Base-by-base conservation (phyloP, 2,329 filamentous ascomycete species). In the Diaporthe humulicola region DNA sequence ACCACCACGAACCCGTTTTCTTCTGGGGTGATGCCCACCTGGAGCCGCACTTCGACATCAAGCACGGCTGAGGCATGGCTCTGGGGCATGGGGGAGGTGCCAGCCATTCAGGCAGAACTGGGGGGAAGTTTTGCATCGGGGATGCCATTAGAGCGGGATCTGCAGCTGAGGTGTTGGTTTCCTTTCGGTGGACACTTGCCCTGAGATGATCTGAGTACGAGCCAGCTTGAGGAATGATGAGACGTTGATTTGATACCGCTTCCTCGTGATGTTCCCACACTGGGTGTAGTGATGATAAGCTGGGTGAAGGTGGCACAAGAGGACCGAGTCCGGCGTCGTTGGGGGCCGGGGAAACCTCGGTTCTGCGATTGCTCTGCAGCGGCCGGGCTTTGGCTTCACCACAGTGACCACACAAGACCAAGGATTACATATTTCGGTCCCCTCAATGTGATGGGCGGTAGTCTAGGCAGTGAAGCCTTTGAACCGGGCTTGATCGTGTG, bases 1-100 rank as follows among this genome's bases (percentile, higher is more conserved):
- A 73, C 38, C 70, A 73, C 28, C 60, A 52, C n/a, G 58, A 75
- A 22, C 36, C 70, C 22, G 48, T 71, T 40, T 71, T 76, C 57
- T 73, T 69, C 28, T 75, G 71, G 70, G 22, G 38, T 28, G 70
- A 64, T n/a, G 45, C 38, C 54, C 48, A 48, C 57, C 36, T 58
- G 52, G 70, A 73, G n/a, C 69, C 71, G 28, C 61, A 52, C 14
- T 56, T 19, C 25, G 28, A 48, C 30, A 17, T 64, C 36, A 42
- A 64, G 36, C 70, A 64, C 36, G 36, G 33, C n/a, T 72, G 36
- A 72, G 45, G 45, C 28, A 72, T 64, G 25, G 14, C 17, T 22
- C 7, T 33, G 22, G 12, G 19, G n/a, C 10, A 14, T 12, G 28
- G 38, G 19, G 33, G 8, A 54, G 15, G 33, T 28, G 45, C 15